Base-by-base conservation (phyloP, 2,329 filamentous ascomycete genomes). In the Xylariaceae sp. region DNA sequence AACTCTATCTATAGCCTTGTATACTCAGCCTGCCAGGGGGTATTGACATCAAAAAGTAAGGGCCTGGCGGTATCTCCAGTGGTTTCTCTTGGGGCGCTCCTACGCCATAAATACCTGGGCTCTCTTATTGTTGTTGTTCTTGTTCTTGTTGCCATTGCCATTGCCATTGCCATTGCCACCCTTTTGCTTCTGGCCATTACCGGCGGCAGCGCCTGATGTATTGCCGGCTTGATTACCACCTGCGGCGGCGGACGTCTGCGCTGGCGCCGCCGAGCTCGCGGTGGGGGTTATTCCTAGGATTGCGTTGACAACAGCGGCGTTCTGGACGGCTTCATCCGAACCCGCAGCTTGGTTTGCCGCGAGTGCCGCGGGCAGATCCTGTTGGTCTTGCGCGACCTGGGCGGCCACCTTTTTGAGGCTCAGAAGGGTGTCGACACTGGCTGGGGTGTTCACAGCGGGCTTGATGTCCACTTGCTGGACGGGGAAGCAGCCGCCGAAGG, bases 401-500 rank as follows among this genome's bases (percentile, higher is more conserved):
- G 66, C 71, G 1, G 73, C 58, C 35, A 84, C 73, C 13, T 66
- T 73, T 2, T 77, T 68, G 5, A 81, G 68, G 1, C 70, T 74
- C 57, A 80, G 72, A 0, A 66, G 67, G 0, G 82, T 84, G 4
- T 63, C 52, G 62, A 85, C 78, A 43, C 70, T 72, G 41, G 70
- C 64, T 2, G 78, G 70, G 0, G 69, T 74, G 70, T 81, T 81
- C 50, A 64, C 66, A 42, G 67, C 75, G 39, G 74, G 53, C 0
- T 67, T 61, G 10, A 37, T 32, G 63, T 83, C 81, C 24, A 71
- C 70, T 63, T 86, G 83, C 66, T 83, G 78, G 15, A 84, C 75
- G 2, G 81, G 71, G 65, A 85, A 79, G 69, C 82, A 85, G 44
- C 82, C 78, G 32, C 80, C 79, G 50, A 85, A 85, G 10, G 81